Evolutionary conservation across 2,329 filamentous ascomycete genomes (phyloP), one percentile per base, ranked within the genome.

Genomic region (Tolypocladium cylindrosporum): DNA sequence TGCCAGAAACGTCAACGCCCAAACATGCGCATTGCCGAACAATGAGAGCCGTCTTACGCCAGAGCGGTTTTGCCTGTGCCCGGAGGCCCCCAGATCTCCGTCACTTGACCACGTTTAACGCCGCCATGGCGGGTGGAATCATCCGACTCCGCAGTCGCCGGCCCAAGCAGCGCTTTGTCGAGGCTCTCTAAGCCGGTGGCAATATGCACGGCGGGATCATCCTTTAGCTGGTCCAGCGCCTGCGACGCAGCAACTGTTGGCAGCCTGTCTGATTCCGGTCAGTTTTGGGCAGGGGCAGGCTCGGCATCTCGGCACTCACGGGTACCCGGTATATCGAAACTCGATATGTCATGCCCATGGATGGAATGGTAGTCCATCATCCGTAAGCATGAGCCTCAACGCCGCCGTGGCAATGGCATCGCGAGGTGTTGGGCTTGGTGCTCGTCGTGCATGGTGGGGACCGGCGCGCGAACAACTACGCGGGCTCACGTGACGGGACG

Each of bases 61-160:
- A 97, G 76, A 14, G 87, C 80, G 4, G 91, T 96, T 77, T 96
- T 97, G 37, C 92, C 93, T 34, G 83, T 83, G 1, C 91, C 92
- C 10, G 90, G 88, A 13, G 92, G 91, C 0, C 93, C 93, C 82
- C 90, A 96, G 55, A 96, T 75, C 72, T 97, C 93, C 4, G 89
- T 89, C 48, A 96, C 79, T 69, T 91, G 89, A 16, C 91, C 90
- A 58, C 86, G 83, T 60, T 81, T 81, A 54, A 96, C 77, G 4
- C 91, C 91, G 21, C 81, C 79, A 57, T 60, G 62, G 11, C 55
- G 57, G 37, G 52, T 3, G 14, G 62, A 60, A 55, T 58, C 60
- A 39, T 60, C 57, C 10, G 60, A 59, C 42, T 63, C 61, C 48
- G 45, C 14, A 3, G 59, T 40, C n/a, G 55, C 57, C 4, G 58